Evolutionary conservation across 164 flowering plant species (phyloP), one percentile per base, ranked within the genome.

Genomic region (Kalanchoe fedtschenkoi): DNA sequence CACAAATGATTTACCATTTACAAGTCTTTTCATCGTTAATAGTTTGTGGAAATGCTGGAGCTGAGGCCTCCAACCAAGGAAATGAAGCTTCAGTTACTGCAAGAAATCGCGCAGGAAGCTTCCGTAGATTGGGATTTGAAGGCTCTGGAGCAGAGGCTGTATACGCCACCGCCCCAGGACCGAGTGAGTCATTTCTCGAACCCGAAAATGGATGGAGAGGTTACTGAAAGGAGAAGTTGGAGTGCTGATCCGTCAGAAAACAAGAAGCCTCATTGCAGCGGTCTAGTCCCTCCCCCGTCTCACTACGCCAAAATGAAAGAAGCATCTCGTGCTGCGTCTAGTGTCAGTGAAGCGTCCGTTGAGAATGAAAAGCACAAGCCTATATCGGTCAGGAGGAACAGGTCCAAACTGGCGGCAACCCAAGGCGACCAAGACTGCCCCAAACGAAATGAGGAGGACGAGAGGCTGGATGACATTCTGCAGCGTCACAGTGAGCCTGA

Each of bases 51-150:
- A 65, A 82, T 64, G 61, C 51, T 80, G 42, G 76, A 60, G 29
- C n/a, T 72, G 32, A 67, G 60, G 24, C 70, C 77, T 69, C 80
- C 78, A 13, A 67, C 84, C 8, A 71, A 68, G 67, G 90, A 86
- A 41, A 73, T 67, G 77, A 88, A 88, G 78, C 65, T 86, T 64
- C 81, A 78, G 63, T 55, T 83, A 32, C 58, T 88, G 81, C 76
- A 68, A 51, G 82, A 76, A 10, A 71, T 88, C 35, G 83, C 92
- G 5, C 66, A 71, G 61, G 90, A 84, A 34, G 72, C 54, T 64
- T 75, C 82, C 9, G 66, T 86, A 35, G 69, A 73, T 1, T 88
- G 89, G 91, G 76, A 84, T 68, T 63, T 83, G 19, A 78, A 72
- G 70, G 75, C 75, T 63, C 77, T 82, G 71, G 81, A 77, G 26